Evolutionary conservation across 2,329 filamentous ascomycete species (phyloP), one percentile per base, ranked within the genome.

Genomic region (Ophiostoma himal-ulmi): DNA sequence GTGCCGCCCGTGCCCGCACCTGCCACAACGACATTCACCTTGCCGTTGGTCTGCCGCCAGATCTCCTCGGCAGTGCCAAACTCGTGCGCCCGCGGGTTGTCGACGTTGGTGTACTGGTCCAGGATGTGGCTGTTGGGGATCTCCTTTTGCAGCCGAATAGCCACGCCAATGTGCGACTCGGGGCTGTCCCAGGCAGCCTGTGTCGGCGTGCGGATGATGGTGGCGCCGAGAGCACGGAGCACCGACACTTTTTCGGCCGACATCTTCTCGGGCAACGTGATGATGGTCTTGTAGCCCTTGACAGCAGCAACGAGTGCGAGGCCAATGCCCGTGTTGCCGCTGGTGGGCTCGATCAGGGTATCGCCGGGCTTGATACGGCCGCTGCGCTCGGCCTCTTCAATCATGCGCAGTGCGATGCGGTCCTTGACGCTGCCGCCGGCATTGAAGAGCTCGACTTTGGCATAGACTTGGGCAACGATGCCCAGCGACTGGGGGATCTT

Each of bases 201-300:
- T 44, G 94, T 99, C 34, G 95, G 95, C 4, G 95, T 99, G 70
- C 95, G 90, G 79, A 99, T 97, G 81, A 99, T 98, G 78, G 96
- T 97, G 60, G 95, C 95, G 74, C 94, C 94, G 69, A 99, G 86
- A 39, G 95, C 94, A 76, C 93, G 91, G 73, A 99, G 86, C 37
- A 99, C 68, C 1, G 94, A 91, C 54, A 99, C 95, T 82, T 99
- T 99, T 82, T 99, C 95, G 67, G 93, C 91, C 1, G 93, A 97
- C 95, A 99, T 99, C 85, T 99, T 99, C 83, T 99, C 95, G 68
- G 95, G 95, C 65, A 99, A 88, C 13, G 95, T 99, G 80, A 99
- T 99, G 81, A 99, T 98, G 57, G 94, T 96, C 81, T 94, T 94
- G 85, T 98, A 99, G 75, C 94, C 94, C 83, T 97, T 98, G 77